Evolutionary conservation across 2,329 filamentous ascomycete species (phyloP), one percentile per base, ranked within the genome.

Genomic region (Whalleya microplaca): DNA sequence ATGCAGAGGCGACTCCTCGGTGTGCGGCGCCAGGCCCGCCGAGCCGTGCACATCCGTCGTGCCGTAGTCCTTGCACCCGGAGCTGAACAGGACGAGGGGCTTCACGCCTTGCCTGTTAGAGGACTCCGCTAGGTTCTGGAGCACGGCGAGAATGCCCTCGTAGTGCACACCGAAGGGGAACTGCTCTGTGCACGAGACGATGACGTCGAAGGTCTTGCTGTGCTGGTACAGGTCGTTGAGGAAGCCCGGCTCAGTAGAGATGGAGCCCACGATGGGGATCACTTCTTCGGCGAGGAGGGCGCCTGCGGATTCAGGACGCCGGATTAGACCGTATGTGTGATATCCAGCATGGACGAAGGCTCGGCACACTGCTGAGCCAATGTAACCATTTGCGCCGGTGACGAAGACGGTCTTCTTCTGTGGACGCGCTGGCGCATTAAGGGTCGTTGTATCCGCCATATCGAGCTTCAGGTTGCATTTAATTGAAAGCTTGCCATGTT

Each of bases 61-160:
- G 41, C 79, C 78, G 57, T 81, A 82, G 64, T 82, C 79, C 55
- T 82, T 82, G 65, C 79, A 81, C 0, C 80, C 79, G 2, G 76
- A 79, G 9, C 73, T 77, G 64, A 76, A 76, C 2, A 82, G 71
- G 3, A 81, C 73, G 0, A 81, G 64, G 0, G 78, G 75, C 18
- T 68, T 67, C 1, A 73, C 65, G 6, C 73, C 74, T 4, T 67
- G 55, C 1, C 58, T 51, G 21, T 71, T 73, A 21, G 73, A 75
- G 3, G 64, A 63, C 1, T 64, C 53, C 0, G 75, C 71, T 1
- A 81, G 52, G 0, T 45, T 57, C 1, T 63, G 67, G 0, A 81
- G 59, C 4, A 80, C 61, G 0, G 57, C 45, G 0, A 76, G 57
- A 3, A 75, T 64, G 29, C 77, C 69, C 0, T 67, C 59, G 54